Evolutionary conservation across 2,329 filamentous ascomycete species (phyloP).

Genomic region (Epichloe sp.): DNA sequence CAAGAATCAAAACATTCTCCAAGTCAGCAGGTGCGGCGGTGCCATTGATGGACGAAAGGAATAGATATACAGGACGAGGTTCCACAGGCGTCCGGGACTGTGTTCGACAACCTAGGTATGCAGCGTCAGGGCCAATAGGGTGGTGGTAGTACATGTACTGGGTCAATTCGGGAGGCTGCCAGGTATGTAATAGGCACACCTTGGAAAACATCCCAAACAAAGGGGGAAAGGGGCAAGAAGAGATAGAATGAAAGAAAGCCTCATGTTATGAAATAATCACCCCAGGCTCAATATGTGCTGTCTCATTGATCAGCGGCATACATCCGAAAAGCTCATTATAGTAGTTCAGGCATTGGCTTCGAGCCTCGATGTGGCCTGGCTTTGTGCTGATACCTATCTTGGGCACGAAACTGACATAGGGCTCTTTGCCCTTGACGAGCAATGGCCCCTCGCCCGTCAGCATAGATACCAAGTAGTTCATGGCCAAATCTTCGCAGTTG

Average conservation of each 20-base stretch:
- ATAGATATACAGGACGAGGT: too few species aligned
- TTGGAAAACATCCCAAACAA: neutral
- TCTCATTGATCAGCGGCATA: constrained; percentile 22
- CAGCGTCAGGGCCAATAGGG: too few species aligned
- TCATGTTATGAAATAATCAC: constrained; percentile 14
- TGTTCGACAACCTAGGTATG: too few species aligned
- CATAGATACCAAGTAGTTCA: constrained; percentile 23
- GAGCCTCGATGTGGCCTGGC: constrained; percentile 19
- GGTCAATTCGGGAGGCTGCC: too few species aligned
- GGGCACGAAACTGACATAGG: constrained; percentile 20
- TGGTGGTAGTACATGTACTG: too few species aligned
- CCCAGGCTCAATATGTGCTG: constrained; percentile 20
- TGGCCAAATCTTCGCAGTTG: constrained; percentile 28
- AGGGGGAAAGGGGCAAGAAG: neutral
- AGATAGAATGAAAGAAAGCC: neutral
- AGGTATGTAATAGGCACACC: too few species aligned
- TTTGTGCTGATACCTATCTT: constrained; percentile 20
- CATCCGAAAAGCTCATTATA: constrained; percentile 21
- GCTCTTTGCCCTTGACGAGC: constrained; percentile 19
- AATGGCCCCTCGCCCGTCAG: constrained; percentile 21
- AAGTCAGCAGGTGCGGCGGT: too few species aligned
- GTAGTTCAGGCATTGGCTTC: constrained; percentile 23
- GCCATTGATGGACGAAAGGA: too few species aligned
- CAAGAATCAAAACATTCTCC: too few species aligned
- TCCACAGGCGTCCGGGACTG: too few species aligned